A percentile compares a stretch with the other conserved stretches of the same genome.
Conservation (phyloP, 257 asterid genomes). For the Solanum neorickii region DNA sequence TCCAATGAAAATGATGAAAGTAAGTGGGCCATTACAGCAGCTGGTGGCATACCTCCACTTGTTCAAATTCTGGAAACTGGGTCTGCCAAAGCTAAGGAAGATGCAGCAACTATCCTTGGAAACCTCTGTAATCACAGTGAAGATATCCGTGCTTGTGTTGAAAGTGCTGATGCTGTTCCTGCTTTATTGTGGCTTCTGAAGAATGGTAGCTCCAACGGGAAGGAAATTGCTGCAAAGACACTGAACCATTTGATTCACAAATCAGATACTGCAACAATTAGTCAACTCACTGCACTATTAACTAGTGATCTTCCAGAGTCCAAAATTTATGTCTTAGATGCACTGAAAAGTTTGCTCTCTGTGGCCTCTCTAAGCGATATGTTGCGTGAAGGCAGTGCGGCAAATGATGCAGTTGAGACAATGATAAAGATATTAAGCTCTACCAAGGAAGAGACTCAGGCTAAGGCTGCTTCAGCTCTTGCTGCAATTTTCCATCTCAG, state of each 20-base stretch:
- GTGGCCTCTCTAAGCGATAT: constrained; percentile 79
- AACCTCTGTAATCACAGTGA: constrained; percentile 98
- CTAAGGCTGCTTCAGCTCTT: constrained; percentile 80
- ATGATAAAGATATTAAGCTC: constrained; percentile 80
- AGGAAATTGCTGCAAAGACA: constrained; percentile 95
- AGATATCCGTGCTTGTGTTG: constrained; percentile 98
- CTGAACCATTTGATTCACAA: constrained; percentile 96
- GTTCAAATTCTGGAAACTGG: constrained; percentile 97
- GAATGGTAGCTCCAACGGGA: constrained; percentile 91
- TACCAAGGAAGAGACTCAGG: constrained; percentile 82
- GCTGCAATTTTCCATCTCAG: constrained; percentile 79
- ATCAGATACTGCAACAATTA: constrained; percentile 95
- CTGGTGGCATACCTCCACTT: constrained; percentile 99
- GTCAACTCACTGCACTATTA: constrained; percentile 93
- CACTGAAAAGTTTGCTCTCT: constrained; percentile 79
- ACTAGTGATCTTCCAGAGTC: constrained; percentile 95
- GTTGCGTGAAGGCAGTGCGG: constrained; percentile 94
- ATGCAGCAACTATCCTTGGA: constrained; percentile 92
- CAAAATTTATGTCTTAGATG: constrained; percentile 81
- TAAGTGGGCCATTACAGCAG: constrained; percentile 99
- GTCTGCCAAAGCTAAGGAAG: constrained; percentile 94
- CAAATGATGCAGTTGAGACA: constrained; percentile 93
- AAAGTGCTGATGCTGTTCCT: constrained; percentile 99
- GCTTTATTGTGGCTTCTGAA: constrained; percentile 93
- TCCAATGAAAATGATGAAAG: constrained; percentile 93